These are phyloP conservation scores for Xylaria bambusicola DNA, from an alignment of 495 filamentous ascomycete species.

Conservation along the genomic window DNA sequence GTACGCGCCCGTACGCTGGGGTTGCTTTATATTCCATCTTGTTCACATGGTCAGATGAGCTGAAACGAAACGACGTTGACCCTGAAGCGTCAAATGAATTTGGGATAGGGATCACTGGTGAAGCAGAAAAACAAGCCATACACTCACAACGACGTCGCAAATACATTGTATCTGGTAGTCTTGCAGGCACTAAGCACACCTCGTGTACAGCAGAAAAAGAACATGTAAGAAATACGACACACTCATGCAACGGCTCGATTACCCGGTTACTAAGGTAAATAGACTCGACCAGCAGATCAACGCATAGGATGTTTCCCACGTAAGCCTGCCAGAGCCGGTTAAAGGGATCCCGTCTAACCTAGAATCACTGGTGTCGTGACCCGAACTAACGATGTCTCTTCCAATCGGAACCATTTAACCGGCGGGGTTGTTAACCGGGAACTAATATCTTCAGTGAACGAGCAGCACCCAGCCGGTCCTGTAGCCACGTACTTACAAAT, in stretches of 20 bases:
- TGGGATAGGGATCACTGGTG: background rate
- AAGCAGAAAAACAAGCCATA: background rate
- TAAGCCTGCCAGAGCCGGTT: background rate
- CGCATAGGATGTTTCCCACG: background rate
- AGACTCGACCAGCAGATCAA: background rate
- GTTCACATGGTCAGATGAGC: no score
- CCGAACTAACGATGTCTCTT: background rate
- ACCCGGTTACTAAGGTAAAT: background rate
- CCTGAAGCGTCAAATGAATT: background rate
- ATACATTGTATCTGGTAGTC: background rate
- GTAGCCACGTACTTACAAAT: background rate
- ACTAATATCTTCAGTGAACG: background rate
- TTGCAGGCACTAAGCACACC: no score
- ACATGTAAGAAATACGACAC: background rate
- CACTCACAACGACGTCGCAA: background rate
- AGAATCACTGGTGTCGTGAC: background rate
- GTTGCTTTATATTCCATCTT: no score
- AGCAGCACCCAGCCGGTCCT: background rate
- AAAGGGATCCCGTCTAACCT: background rate
- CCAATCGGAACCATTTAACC: slow-evolving; percentile 5
- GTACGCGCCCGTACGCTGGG: background rate
- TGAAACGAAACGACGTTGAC: background rate
- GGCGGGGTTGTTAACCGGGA: slow-evolving; percentile 1
- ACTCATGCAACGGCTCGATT: slow-evolving; percentile 14
- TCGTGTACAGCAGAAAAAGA: no score